Evolutionary conservation across 768 basidiomycete genomes (phyloP), one percentile per base, ranked within the genome.

Genomic region (Xerocomellus amylosporus): DNA sequence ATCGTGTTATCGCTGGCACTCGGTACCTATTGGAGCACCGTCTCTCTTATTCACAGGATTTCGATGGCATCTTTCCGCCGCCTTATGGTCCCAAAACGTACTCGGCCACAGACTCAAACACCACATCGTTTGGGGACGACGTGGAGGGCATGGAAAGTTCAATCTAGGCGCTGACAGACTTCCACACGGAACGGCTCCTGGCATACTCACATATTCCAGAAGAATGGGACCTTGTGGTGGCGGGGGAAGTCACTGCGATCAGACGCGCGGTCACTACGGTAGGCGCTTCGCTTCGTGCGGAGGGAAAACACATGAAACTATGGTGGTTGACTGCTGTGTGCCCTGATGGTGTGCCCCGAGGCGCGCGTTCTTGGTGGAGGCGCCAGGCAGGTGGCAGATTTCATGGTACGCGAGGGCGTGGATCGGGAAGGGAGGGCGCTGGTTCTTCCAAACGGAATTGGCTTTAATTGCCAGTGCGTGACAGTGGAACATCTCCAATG

Each of bases 391-490:
- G 71, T 86, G 28, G 75, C 82, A 26, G 44, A 60, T 14, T 68
- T 76, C 10, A 77, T 77, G 40, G 61, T 83, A 5, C 60, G 53
- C 0, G 59, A 51, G 12, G 68, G 53, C 1, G 36, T 61, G 28
- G 59, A 62, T 37, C 51, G 51, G 9, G 39, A 53, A 4, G 50
- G 51, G 30, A 56, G 47, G 9, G 30, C 28, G 19, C 49, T 71
- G 36, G 70, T 69, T 2, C 52, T 62, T 37, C 86, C 85, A 0
- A 69, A 73, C 31, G 88, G 78, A 1, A 71, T 91, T 15, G 90
- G 90, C 1, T 79, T 92, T 58, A 92, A 93, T 65, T 93, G 89
- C n/a, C n/a, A n/a, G n/a, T n/a, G n/a, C 68, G 87, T 88, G 0
- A 72, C 70, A 1, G 63, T 79, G 17, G 68, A 74, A 34, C 71